These are phyloP conservation scores for Lepidopterella palustris DNA, from an alignment of 495 filamentous ascomycete species.

Conservation along the genomic window DNA sequence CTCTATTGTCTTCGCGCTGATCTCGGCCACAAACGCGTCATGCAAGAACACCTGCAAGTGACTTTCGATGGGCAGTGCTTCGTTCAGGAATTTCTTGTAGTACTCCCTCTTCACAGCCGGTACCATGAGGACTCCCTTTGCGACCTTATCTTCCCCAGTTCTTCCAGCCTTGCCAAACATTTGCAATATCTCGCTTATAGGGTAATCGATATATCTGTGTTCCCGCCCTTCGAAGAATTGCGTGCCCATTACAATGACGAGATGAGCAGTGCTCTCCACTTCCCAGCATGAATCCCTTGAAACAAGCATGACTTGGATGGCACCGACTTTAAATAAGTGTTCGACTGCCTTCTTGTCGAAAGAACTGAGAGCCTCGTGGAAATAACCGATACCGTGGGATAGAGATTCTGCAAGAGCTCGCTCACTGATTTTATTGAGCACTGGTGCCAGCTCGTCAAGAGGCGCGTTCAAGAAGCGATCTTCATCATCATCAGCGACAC, in stretches of 20 bases:
- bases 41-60: slow-evolving; percentile 86
- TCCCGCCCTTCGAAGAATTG: slow-evolving; percentile 97
- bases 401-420: slow-evolving; percentile 80
- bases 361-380: slow-evolving; percentile 82
- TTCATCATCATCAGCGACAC: slow-evolving; percentile 82
- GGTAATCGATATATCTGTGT: slow-evolving; percentile 96
- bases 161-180: slow-evolving; percentile 96
- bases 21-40: slow-evolving; percentile 94
- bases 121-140: slow-evolving; percentile 90
- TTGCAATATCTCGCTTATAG: slow-evolving; percentile 93
- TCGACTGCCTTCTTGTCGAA: slow-evolving; percentile 91
- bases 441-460: slow-evolving; percentile 68
- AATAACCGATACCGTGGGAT: slow-evolving; percentile 95
- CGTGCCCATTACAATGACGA: slow-evolving; percentile 97
- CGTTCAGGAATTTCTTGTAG: slow-evolving; percentile 97
- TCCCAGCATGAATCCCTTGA: slow-evolving; percentile 98
- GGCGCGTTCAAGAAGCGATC: slow-evolving; percentile 86
- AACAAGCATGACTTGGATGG: slow-evolving; percentile 87
- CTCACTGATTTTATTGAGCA: slow-evolving; percentile 77
- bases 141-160: slow-evolving; percentile 67
- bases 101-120: slow-evolving; percentile 91
- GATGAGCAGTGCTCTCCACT: slow-evolving; percentile 74
- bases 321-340: slow-evolving; percentile 83
- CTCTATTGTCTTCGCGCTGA: slow-evolving; percentile 85
- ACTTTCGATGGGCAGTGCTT: slow-evolving; percentile 91